Conservation (phyloP, 2,329 filamentous ascomycete genomes). For the Fusarium bactridioides region DNA sequence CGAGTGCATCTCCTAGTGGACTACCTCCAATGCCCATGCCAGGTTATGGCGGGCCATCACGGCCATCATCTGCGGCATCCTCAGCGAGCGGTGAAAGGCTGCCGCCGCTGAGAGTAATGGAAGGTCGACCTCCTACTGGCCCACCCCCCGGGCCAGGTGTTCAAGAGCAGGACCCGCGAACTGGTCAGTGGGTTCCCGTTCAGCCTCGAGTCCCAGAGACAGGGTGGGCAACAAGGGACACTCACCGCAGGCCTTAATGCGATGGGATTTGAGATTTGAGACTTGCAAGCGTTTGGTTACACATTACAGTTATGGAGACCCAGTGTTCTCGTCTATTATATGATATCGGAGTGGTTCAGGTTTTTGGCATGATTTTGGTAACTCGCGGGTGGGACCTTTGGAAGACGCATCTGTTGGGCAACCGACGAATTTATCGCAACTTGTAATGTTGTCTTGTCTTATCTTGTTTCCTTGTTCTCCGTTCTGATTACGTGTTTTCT, state of each 20-base stretch:
- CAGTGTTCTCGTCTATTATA: constrained; percentile 28
- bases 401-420: constrained; percentile 43
- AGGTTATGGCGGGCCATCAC: constrained; percentile 49
- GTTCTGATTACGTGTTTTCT: constrained; percentile 14
- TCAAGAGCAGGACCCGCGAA: constrained; percentile 48
- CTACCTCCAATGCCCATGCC: constrained; percentile 54
- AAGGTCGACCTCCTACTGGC: constrained; percentile 44
- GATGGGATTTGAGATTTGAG: constrained; percentile 17
- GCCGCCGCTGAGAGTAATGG: constrained; percentile 58
- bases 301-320: not conserved
- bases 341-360: constrained; percentile 35
- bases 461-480: constrained; percentile 15
- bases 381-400: constrained; percentile 35
- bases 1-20: constrained; percentile 45
- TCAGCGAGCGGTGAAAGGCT: constrained; percentile 53
- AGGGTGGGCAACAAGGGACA: constrained; percentile 48
- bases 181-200: constrained; percentile 48
- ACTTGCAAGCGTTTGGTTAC: constrained; percentile 1
- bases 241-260: constrained; percentile 36
- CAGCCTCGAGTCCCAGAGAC: constrained; percentile 46
- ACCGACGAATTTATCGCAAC: constrained; percentile 34
- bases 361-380: constrained; percentile 29
- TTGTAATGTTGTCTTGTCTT: constrained; percentile 17
- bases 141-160: constrained; percentile 37
- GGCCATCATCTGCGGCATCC: constrained; percentile 50